A percentile compares a stretch with the other conserved stretches of the same genome.
phyloP scores from a whole-genome alignment of 2,329 filamentous ascomycete species.

The Anisogramma anomala region DNA sequence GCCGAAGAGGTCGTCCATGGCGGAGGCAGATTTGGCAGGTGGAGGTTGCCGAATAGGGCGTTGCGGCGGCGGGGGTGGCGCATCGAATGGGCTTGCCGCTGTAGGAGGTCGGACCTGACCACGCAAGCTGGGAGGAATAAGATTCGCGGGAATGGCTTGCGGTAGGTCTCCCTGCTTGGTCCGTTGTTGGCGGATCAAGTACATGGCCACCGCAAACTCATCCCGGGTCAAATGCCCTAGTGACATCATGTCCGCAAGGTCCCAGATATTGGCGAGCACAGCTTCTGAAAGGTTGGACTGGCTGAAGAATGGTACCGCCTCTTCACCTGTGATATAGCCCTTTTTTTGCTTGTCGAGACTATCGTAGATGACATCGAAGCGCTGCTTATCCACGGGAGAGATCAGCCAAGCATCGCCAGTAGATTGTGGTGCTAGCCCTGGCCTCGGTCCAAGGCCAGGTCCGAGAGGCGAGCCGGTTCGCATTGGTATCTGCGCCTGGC shows the following conservation, averaged over 20 bases:
- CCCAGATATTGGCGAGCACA: conserved; percentile 87
- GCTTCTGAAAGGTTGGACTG: conserved; percentile 86
- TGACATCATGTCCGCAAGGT: conserved; percentile 86
- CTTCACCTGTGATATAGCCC: conserved; percentile 83
- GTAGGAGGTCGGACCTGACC: conserved; percentile 39
- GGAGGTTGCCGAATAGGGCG: conserved; percentile 27
- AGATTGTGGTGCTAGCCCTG: conserved; percentile 33
- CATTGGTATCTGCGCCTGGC: conserved; percentile 46
- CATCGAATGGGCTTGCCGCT: conserved; percentile 41
- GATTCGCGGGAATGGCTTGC: conserved; percentile 61
- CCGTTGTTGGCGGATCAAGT: conserved; percentile 82
- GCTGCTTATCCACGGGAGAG: conserved; percentile 68
- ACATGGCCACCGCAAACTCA: conserved; percentile 96
- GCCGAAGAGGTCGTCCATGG: conserved; percentile 87
- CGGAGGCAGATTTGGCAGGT: conserved; percentile 42
- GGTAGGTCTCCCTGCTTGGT: conserved; percentile 62
- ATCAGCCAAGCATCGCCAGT: conserved; percentile 63
- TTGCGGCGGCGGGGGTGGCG: conserved; percentile 29
- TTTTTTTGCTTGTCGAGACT: conserved; percentile 69
- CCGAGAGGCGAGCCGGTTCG: conserved; percentile 49
- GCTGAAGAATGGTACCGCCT: conserved; percentile 87
- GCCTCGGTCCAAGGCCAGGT: conserved; percentile 21
- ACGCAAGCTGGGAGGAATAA: conserved; percentile 81
- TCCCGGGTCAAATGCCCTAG: conserved; percentile 76
- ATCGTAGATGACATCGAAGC: conserved; percentile 78